phyloP scores from a whole-genome alignment of 2,329 filamentous ascomycete genomes.

The Lachnellula subtilissima region DNA sequence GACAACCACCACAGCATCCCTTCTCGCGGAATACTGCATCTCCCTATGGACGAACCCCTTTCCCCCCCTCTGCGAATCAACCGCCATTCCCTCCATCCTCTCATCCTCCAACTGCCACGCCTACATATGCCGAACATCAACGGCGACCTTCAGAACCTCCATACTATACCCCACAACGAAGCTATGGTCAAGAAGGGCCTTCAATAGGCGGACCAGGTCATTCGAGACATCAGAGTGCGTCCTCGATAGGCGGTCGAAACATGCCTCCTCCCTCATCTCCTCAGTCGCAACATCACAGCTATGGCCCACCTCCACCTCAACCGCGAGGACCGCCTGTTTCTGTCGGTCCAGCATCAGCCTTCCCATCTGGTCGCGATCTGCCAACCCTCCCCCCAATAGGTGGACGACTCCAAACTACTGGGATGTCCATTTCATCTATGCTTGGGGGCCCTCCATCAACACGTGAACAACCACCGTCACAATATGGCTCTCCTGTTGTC shows the following conservation, averaged over 20 bases:
- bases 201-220: constrained; percentile 26
- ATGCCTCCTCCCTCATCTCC: constrained; percentile 49
- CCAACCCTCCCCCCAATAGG: constrained; percentile 45
- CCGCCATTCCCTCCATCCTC: constrained; percentile 27
- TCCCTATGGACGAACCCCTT: constrained; percentile 30
- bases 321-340: constrained; percentile 39
- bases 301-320: constrained; percentile 29
- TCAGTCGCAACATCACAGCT: constrained; percentile 37
- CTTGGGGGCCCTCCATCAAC: constrained; percentile 50
- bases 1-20: constrained; percentile 28
- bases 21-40: constrained; percentile 31
- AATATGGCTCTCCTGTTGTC: constrained; percentile 42
- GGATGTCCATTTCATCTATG: constrained; percentile 71
- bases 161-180: constrained; percentile 27
- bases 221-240: constrained; percentile 30
- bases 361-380: constrained; percentile 49
- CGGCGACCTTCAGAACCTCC: constrained; percentile 32
- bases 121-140: constrained; percentile 29
- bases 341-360: constrained; percentile 36
- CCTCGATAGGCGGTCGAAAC: constrained; percentile 29
- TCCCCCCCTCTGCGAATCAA: constrained; percentile 26
- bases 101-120: constrained; percentile 26
- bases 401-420: constrained; percentile 38
- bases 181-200: constrained; percentile 28
- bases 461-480: constrained; percentile 41